Evolutionary conservation across 108 stramenopile genomes (phyloP), one percentile per base, ranked within the genome.

Genomic region (Fragilaria crotonensis): DNA sequence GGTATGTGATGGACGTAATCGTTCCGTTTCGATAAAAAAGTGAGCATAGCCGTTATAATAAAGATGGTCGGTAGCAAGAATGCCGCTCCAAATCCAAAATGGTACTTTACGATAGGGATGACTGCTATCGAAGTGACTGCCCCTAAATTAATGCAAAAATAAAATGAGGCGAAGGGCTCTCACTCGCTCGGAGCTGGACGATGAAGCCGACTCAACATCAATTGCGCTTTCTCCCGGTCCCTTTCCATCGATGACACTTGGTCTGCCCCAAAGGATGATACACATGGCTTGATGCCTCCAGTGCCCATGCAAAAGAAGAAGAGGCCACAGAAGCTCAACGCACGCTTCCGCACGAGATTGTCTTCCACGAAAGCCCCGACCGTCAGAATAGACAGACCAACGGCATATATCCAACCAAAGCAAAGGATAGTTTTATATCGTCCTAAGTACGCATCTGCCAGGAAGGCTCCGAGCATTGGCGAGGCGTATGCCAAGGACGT

Each of bases 241-340:
- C 14, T 41, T 14, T 41, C 36, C 14, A 41, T 11, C 11, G 36
- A 41, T 41, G 36, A 7, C 36, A 79, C 62, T 62, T 86, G 85
- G 63, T 82, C 79, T 2, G 85, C 85, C 41, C 85, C 85, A 68
- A 86, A 86, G 23, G 73, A 54, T 17, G 67, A 66, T 21, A 86
- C 84, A 61, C 85, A 86, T 32, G 85, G 85, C 57, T 86, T 86
- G 78, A 86, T 86, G 29, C 85, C 85, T 19, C 85, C 85, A 3
- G 85, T 82, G 28, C 85, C 85, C 14, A 78, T 26, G 47, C 80
- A 81, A 7, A 78, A 54, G 14, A 80, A 53, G n/a, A 76, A 54
- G 20, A 86, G 63, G 25, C 81, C 85, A 5, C 64, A 17, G 44
- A 76, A 73, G 25, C 64, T 74, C 18, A 69, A n/a, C 7, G 29